phyloP scores from a whole-genome alignment of 2,329 filamentous ascomycete species.

The Akanthomyces muscarius region DNA sequence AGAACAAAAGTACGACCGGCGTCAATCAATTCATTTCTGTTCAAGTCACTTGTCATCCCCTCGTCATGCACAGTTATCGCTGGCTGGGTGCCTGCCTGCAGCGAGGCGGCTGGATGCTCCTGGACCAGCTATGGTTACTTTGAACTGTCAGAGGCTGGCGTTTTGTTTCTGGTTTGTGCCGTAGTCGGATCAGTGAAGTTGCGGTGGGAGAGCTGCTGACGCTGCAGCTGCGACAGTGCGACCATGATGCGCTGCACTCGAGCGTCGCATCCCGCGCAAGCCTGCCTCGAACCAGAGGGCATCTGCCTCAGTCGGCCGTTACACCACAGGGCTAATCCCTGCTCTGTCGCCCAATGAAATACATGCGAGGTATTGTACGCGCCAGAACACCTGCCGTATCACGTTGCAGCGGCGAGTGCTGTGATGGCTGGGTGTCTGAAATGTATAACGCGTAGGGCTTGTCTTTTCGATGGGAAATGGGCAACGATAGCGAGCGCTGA shows the following conservation, averaged over 20 bases:
- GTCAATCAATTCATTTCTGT: neutral
- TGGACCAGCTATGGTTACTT: no score
- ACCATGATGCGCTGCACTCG: neutral
- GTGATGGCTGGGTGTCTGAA: neutral
- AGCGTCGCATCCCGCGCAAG: neutral
- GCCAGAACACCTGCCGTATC: neutral
- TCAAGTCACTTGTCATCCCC: neutral
- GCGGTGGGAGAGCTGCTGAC: neutral
- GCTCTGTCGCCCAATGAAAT: neutral
- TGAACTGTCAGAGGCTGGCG: no score
- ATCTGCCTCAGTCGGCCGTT: neutral
- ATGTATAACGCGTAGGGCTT: neutral
- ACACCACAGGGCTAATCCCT: neutral
- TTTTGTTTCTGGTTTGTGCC: no score
- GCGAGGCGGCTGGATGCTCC: neutral
- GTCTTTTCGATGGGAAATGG: neutral
- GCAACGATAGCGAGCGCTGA: no score
- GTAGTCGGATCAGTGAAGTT: neutral
- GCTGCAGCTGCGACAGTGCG: neutral
- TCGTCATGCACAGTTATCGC: neutral
- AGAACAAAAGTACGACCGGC: conserved; percentile 5
- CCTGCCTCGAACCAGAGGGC: neutral
- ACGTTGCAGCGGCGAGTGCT: neutral
- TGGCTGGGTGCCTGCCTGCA: neutral
- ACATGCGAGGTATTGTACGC: neutral